Evolutionary conservation across 176 grass and related monocot genomes (phyloP).

Genomic region (Triticum timopheevii): DNA sequence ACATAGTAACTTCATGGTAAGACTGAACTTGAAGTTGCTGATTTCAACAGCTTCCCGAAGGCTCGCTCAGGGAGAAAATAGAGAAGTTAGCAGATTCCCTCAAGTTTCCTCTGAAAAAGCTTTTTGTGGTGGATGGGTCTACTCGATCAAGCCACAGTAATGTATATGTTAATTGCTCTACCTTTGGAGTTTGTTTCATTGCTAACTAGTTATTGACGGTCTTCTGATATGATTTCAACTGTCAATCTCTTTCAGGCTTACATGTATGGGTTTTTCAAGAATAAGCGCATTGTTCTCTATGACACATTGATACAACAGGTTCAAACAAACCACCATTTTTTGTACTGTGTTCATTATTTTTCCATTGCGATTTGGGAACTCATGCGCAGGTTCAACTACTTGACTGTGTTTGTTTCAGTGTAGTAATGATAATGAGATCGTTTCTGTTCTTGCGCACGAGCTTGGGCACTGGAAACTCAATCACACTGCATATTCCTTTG

Average conservation of each 20-base stretch:
- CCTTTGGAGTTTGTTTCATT: background rate
- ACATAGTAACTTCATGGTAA: background rate
- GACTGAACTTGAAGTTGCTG: slow-evolving; percentile 16
- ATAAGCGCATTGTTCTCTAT: slow-evolving; percentile 97
- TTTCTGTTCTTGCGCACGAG: slow-evolving; percentile 98
- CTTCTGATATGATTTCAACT: slow-evolving; percentile 32
- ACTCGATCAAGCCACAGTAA: slow-evolving; percentile 98
- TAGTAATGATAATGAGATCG: slow-evolving; percentile 86
- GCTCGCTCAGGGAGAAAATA: slow-evolving; percentile 87
- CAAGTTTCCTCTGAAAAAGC: slow-evolving; percentile 95
- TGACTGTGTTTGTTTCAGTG: slow-evolving; percentile 59
- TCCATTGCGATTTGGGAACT: background rate
- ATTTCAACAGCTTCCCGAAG: slow-evolving; percentile 85
- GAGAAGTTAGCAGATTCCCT: slow-evolving; percentile 92
- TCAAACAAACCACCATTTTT: background rate
- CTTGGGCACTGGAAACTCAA: slow-evolving; percentile 99
- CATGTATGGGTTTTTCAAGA: slow-evolving; percentile 99
- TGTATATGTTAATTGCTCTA: slow-evolving; percentile 54
- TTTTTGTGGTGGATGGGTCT: slow-evolving; percentile 97
- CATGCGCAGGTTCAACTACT: background rate
- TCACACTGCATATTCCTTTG: slow-evolving; percentile 88
- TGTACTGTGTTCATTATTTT: background rate
- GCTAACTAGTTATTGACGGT: background rate
- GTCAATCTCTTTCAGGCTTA: slow-evolving; percentile 68
- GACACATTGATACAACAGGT: slow-evolving; percentile 99